Evolutionary conservation across 495 filamentous ascomycete species (phyloP).

Genomic region (Annulohypoxylon bovei): DNA sequence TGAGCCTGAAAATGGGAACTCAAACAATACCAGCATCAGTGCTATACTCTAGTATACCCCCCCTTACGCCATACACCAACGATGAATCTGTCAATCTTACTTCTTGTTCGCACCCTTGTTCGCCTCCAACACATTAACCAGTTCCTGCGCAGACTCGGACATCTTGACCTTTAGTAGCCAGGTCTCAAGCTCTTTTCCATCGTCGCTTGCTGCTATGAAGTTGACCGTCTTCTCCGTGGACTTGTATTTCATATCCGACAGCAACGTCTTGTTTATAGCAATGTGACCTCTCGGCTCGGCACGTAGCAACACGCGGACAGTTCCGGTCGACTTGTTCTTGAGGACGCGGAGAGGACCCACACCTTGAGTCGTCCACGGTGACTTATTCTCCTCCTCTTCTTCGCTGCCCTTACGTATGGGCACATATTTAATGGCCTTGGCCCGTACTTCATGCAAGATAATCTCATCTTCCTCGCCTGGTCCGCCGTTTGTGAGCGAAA

Average conservation of each 20-base stretch:
- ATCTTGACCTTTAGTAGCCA: conserved; percentile 74
- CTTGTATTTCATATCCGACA: conserved; percentile 67
- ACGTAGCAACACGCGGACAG: conserved; percentile 71
- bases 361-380: conserved; percentile 68
- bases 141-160: conserved; percentile 53
- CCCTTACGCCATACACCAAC: neutral
- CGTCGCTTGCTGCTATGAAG: conserved; percentile 62
- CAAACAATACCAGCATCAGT: conserved; percentile 20
- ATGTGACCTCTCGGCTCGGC: conserved; percentile 75
- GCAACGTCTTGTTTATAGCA: conserved; percentile 71
- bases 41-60: conserved; percentile 36
- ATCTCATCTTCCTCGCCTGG: conserved; percentile 78
- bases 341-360: conserved; percentile 73
- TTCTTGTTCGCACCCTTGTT: conserved; percentile 60
- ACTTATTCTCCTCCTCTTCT: conserved; percentile 51
- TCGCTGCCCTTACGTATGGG: conserved; percentile 49
- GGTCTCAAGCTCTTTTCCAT: conserved; percentile 62
- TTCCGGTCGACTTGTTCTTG: conserved; percentile 69
- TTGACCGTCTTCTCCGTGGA: conserved; percentile 63
- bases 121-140: conserved; percentile 58
- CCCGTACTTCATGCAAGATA: conserved; percentile 68
- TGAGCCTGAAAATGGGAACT: neutral
- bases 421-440: conserved; percentile 67
- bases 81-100: conserved; percentile 32
- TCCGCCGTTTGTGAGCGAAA: conserved; percentile 69